Evolutionary conservation across 2,329 filamentous ascomycete species (phyloP).

Genomic region (Graphilbum fragrans): DNA sequence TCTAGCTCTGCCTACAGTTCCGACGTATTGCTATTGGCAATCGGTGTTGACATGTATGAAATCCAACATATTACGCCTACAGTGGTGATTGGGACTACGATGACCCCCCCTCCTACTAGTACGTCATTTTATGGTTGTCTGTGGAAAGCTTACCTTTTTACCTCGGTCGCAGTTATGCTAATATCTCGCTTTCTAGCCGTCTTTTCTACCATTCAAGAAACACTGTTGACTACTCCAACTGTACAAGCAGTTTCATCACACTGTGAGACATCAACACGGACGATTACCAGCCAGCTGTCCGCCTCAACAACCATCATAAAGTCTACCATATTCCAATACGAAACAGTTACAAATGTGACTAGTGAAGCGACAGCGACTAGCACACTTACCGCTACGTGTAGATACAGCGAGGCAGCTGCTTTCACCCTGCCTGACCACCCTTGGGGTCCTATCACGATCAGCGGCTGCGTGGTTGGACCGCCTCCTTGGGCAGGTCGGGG

Average conservation of each 20-base stretch:
- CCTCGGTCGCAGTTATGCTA: too few relatives aligned
- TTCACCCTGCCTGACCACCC: not conserved
- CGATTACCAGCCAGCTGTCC: not conserved
- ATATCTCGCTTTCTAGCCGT: too few relatives aligned
- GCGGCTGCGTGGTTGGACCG: not conserved
- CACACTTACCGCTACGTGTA: conserved; percentile 1
- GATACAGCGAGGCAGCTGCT: not conserved
- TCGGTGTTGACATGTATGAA: too few relatives aligned
- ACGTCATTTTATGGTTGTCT: too few relatives aligned
- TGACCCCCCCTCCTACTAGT: not conserved
- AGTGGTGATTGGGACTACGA: not conserved
- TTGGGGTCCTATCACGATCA: not conserved
- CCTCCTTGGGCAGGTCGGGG: not conserved
- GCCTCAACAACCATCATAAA: not conserved
- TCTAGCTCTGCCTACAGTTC: not conserved
- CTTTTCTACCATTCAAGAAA: too few relatives aligned
- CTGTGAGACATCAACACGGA: too few relatives aligned
- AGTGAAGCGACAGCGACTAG: not conserved
- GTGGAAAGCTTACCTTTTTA: too few relatives aligned
- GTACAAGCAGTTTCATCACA: too few relatives aligned
- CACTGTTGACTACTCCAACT: too few relatives aligned
- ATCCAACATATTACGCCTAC: not conserved
- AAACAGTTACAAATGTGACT: not conserved
- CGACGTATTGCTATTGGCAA: not conserved
- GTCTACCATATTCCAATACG: not conserved